These are phyloP conservation scores for Emmonsia crescens DNA, from an alignment of 2,329 filamentous ascomycete species.

Conservation along the genomic window DNA sequence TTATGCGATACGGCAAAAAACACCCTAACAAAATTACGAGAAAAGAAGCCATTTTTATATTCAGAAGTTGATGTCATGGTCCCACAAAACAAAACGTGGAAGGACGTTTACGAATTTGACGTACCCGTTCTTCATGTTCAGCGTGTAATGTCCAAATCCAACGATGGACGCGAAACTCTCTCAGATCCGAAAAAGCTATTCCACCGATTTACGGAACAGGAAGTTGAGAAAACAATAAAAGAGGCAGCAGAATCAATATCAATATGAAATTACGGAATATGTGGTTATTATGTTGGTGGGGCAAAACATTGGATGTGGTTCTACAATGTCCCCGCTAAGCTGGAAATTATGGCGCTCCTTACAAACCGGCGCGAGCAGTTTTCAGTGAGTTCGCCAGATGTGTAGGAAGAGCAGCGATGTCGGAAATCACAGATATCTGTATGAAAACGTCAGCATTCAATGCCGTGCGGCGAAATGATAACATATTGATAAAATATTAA, in stretches of 20 bases:
- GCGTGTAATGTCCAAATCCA: conserved; percentile 33
- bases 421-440: conserved; percentile 34
- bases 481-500: neutral
- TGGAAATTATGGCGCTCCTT: neutral
- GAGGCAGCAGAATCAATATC: conserved; percentile 28
- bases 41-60: conserved; percentile 45
- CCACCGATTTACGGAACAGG: conserved; percentile 49
- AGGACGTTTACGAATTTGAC: conserved; percentile 52
- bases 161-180: conserved; percentile 39
- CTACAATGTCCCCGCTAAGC: neutral
- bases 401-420: conserved; percentile 36
- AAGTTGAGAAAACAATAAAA: conserved; percentile 46
- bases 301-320: neutral
- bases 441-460: neutral
- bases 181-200: conserved; percentile 52
- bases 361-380: conserved; percentile 22
- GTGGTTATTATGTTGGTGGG: neutral
- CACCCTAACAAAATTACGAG: conserved; percentile 43
- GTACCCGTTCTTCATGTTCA: conserved; percentile 53
- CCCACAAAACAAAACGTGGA: conserved; percentile 45
- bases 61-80: conserved; percentile 50
- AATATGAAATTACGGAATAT: conserved; percentile 1
- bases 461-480: neutral
- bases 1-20: conserved; percentile 52
- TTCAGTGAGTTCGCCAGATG: conserved; percentile 28